Percentiles rank a stretch among this genome's conserved stretches.
Evolutionary conservation across 2,329 filamentous ascomycete species (phyloP).

Genomic region (Lasiodiplodia gonubiensis): DNA sequence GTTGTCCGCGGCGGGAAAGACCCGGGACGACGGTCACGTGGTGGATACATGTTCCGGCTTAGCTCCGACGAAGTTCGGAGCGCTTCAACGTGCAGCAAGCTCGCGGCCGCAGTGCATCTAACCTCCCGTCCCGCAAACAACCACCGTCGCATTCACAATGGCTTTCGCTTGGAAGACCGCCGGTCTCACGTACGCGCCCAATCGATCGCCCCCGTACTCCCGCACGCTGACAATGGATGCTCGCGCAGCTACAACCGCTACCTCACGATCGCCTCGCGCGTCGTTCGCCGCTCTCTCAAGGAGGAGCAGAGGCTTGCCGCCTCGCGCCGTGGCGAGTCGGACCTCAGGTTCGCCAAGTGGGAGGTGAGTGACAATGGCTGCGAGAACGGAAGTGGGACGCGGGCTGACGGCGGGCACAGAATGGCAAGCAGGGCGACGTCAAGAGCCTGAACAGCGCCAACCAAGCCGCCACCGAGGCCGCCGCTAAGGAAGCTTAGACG

Average conservation of each 20-base stretch:
- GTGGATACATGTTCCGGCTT: conserved; percentile 1
- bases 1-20: conserved; percentile 1
- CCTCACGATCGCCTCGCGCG: conserved; percentile 91
- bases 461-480: conserved; percentile 50
- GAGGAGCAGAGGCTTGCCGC: conserved; percentile 86
- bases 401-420: conserved; percentile 61
- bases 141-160: conserved; percentile 60
- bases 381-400: conserved; percentile 31
- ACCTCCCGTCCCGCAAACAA: conserved; percentile 14
- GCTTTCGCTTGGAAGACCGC: conserved; percentile 98
- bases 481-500: conserved; percentile 51
- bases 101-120: conserved; percentile 25
- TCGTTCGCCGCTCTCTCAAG: conserved; percentile 95
- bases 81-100: conserved; percentile 25
- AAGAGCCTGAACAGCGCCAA: conserved; percentile 71
- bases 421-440: conserved; percentile 91
- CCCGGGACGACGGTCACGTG: conserved; percentile 15
- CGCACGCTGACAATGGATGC: conserved; percentile 37
- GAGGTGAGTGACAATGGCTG: conserved; percentile 69
- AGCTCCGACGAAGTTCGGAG: conserved; percentile 29
- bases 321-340: conserved; percentile 88
- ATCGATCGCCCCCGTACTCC: not conserved
- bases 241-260: conserved; percentile 95
- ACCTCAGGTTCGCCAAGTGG: conserved; percentile 93
- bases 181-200: conserved; percentile 76